Evolutionary conservation across 2,329 filamentous ascomycete species (phyloP), one percentile per base, ranked within the genome.

Genomic region (Sphaceloma murrayae): DNA sequence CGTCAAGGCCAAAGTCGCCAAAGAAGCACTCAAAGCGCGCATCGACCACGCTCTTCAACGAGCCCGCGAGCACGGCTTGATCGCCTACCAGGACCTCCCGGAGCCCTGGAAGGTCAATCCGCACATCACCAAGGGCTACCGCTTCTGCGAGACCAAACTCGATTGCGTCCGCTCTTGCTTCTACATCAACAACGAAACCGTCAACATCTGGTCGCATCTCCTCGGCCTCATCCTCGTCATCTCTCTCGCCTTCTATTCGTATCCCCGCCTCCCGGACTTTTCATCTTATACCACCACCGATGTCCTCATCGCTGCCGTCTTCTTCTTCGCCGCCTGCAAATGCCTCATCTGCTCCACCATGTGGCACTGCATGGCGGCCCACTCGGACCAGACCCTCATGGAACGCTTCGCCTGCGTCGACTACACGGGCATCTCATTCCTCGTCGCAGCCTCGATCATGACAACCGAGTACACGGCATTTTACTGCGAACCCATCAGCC

Each of bases 301-400:
- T 60, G 77, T 96, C 48, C 75, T 91, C 58, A 87, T 98, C 50
- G 88, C 89, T 1, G 87, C 84, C 16, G 75, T 93, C 52, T 98
- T 98, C 73, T 95, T 98, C 69, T 85, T 94, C 58, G 91, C 89
- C 36, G 91, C 91, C 34, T 87, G 81, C 70, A 87, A 96, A 63
- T 96, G 89, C 58, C 76, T 98, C 45, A 78, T 89, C 59, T 98
- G 91, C 78, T 93, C 84, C 50, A 89, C 82, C 51, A 79, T 96
- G 58, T 98, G 91, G 91, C 91, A 98, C 67, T 95, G 91, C 18
- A 96, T 98, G 87, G 94, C 89, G 67, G 86, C 85, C 55, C 93
- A 96, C 45, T 87, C 89, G 13, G 85, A 94, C 53, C 80, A 94
- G 56, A 77, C 79, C 14, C 76, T 94, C 31, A 82, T 98, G 66